These are phyloP conservation scores for Rutstroemia sp. DNA, from an alignment of 2,329 filamentous ascomycete species.

Conservation along the genomic window DNA sequence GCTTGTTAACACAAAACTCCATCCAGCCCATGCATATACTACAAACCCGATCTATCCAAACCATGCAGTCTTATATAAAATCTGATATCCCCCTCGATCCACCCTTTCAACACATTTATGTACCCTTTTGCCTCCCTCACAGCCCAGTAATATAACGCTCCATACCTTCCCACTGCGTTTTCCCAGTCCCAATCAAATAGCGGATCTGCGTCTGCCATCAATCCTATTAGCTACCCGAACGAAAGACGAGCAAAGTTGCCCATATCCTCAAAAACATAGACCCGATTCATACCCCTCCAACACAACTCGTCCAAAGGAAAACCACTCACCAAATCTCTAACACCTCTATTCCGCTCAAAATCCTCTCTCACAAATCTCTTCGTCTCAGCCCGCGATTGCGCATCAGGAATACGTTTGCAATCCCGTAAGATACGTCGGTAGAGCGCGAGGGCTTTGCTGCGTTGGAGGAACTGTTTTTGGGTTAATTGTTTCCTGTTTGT, in stretches of 20 bases:
- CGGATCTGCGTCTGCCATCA: conserved; percentile 46
- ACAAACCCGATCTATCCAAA: no score
- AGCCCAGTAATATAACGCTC: conserved; percentile 47
- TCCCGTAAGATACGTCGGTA: conserved; percentile 52
- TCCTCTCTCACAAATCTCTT: conserved; percentile 50
- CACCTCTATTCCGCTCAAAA: conserved; percentile 50
- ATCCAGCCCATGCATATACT: no score
- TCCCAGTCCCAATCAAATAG: conserved; percentile 57
- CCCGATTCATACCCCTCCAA: not conserved
- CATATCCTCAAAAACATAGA: not conserved
- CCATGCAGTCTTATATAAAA: no score
- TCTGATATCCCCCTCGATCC: no score
- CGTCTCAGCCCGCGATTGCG: conserved; percentile 46
- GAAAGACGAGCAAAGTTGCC: not conserved
- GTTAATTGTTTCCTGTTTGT: not conserved
- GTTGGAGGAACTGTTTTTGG: conserved; percentile 44
- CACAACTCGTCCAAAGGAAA: not conserved
- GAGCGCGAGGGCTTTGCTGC: conserved; percentile 45
- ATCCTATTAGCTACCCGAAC: not conserved
- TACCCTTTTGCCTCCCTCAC: conserved; percentile 21
- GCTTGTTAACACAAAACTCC: no score
- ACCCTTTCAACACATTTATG: not conserved
- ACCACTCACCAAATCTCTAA: conserved; percentile 47
- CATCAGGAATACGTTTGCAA: conserved; percentile 44
- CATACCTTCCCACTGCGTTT: conserved; percentile 59